Percentiles rank a stretch among this genome's conserved stretches.
Conservation (phyloP, 352 stramenopile genomes). For the Phytopythium aichiense region DNA sequence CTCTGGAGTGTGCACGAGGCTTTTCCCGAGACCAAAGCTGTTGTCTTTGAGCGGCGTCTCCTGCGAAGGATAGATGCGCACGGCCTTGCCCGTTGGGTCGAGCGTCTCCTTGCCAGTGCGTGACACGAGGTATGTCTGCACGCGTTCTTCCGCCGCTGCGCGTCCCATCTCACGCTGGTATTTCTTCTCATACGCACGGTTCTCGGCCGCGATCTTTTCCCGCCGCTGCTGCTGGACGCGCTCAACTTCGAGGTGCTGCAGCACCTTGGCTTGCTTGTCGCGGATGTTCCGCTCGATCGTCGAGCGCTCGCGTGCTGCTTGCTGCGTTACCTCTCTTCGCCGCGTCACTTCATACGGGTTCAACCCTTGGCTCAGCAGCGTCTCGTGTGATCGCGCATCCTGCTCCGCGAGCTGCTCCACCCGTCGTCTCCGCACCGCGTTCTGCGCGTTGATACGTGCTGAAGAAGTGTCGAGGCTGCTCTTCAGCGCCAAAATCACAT, state of each 20-base stretch:
- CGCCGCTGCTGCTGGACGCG: conserved; percentile 29
- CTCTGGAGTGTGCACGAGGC: conserved; percentile 30
- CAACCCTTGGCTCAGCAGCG: conserved; percentile 57
- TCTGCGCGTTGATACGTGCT: conserved; percentile 39
- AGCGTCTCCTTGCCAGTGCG: conserved; percentile 54
- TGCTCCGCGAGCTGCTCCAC: conserved; percentile 19
- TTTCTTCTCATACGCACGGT: conserved; percentile 51
- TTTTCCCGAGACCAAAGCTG: conserved; percentile 64
- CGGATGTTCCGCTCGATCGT: conserved; percentile 49
- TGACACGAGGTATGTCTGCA: conserved; percentile 46
- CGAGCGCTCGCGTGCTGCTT: conserved; percentile 27
- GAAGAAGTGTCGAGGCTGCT: conserved; percentile 44
- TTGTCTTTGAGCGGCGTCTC: conserved; percentile 68
- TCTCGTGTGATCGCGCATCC: conserved; percentile 40
- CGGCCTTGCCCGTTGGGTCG: conserved; percentile 53
- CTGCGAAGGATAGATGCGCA: conserved; percentile 66
- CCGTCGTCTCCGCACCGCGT: conserved; percentile 25
- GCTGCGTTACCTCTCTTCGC: conserved; percentile 31
- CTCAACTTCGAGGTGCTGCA: conserved; percentile 51
- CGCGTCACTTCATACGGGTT: conserved; percentile 79
- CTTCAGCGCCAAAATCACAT: conserved; percentile 63
- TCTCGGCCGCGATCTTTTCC: conserved; percentile 32
- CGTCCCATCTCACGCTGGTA: conserved; percentile 73
- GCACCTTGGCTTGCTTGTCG: conserved; percentile 43
- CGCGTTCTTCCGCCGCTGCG: conserved; percentile 44